A percentile compares a stretch with the other conserved stretches of the same genome.
Evolutionary conservation across 1,139 yeast species (phyloP).

Genomic region (Yamadazyma triangularis): DNA sequence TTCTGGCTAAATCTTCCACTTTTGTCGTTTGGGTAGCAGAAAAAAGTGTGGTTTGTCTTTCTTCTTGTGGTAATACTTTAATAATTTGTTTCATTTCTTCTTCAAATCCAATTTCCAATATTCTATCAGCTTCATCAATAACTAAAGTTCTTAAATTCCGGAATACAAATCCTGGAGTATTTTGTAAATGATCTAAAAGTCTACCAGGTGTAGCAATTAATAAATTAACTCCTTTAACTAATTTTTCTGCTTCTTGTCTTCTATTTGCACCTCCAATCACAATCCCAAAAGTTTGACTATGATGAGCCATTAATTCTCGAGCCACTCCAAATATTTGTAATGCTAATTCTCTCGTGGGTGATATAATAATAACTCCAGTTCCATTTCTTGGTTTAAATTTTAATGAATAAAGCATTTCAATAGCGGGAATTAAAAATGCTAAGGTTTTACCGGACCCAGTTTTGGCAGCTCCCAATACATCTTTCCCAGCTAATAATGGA

Average conservation of each 20-base stretch:
- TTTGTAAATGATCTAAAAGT: slow-evolving; percentile 90
- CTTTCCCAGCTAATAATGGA: slow-evolving; percentile 90
- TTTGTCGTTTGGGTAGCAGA: slow-evolving; percentile 99
- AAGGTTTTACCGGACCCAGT: slow-evolving; percentile 99
- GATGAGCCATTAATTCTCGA: slow-evolving; percentile 84
- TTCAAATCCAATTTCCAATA: slow-evolving; percentile 94
- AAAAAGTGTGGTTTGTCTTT: slow-evolving; percentile 94
- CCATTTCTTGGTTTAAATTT: slow-evolving; percentile 63
- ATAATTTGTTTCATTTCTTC: slow-evolving; percentile 98
- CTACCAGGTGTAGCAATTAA: slow-evolving; percentile 98
- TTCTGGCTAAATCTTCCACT: slow-evolving; percentile 96
- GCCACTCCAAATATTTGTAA: slow-evolving; percentile 97
- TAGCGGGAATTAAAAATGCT: slow-evolving; percentile 90
- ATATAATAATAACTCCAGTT: slow-evolving; percentile 78
- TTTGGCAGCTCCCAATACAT: slow-evolving; percentile 97
- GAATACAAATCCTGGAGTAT: slow-evolving; percentile 90
- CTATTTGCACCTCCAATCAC: slow-evolving; percentile 99
- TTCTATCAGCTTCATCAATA: slow-evolving; percentile 97
- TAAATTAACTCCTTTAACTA: slow-evolving; percentile 88
- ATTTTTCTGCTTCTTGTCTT: slow-evolving; percentile 93
- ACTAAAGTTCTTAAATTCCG: slow-evolving; percentile 90
- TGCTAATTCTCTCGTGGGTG: slow-evolving; percentile 89
- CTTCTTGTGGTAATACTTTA: slow-evolving; percentile 87
- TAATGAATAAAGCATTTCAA: slow-evolving; percentile 83
- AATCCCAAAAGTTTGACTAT: slow-evolving; percentile 91